phyloP scores from a whole-genome alignment of 805 yeast species.

The Candida boidinii region DNA sequence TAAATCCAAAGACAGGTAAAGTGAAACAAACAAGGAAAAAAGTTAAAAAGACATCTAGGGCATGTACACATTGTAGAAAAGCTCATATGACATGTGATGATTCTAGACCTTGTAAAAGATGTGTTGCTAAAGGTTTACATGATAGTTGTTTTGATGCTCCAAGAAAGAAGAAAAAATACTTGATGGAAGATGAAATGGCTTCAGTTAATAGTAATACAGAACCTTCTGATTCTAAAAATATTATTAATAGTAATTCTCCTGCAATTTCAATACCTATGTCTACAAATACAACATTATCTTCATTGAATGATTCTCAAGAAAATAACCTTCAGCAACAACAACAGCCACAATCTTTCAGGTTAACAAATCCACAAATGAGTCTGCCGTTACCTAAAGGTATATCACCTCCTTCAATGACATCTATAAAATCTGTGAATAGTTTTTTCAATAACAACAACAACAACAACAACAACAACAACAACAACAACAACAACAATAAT shows the following conservation, averaged over 20 bases:
- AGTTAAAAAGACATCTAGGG: constrained; percentile 69
- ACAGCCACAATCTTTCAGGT: too few species aligned
- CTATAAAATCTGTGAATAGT: background rate
- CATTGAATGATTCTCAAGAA: too few species aligned
- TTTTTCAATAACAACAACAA: background rate
- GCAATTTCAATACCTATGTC: too few species aligned
- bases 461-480: background rate
- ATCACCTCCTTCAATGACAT: background rate
- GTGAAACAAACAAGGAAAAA: constrained; percentile 16
- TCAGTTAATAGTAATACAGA: background rate
- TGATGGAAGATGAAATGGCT: constrained; percentile 47
- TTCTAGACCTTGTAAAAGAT: constrained; percentile 54
- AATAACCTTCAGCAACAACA: too few species aligned
- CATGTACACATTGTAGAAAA: constrained; percentile 85
- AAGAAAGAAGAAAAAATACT: constrained; percentile 74
- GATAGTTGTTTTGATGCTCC: constrained; percentile 83
- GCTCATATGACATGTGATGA: constrained; percentile 92
- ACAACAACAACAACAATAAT: background rate
- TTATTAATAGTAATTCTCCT: too few species aligned
- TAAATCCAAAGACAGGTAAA: too few species aligned
- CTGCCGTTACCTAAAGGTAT: too few species aligned
- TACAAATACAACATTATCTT: too few species aligned
- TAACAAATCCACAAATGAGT: too few species aligned
- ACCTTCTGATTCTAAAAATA: too few species aligned
- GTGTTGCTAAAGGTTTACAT: constrained; percentile 60